Percentiles rank a stretch among this genome's conserved stretches.
These are phyloP conservation scores for Nakaseomyces kungkrabaensis DNA, from an alignment of 1,139 yeast genomes.

Conservation along the genomic window DNA sequence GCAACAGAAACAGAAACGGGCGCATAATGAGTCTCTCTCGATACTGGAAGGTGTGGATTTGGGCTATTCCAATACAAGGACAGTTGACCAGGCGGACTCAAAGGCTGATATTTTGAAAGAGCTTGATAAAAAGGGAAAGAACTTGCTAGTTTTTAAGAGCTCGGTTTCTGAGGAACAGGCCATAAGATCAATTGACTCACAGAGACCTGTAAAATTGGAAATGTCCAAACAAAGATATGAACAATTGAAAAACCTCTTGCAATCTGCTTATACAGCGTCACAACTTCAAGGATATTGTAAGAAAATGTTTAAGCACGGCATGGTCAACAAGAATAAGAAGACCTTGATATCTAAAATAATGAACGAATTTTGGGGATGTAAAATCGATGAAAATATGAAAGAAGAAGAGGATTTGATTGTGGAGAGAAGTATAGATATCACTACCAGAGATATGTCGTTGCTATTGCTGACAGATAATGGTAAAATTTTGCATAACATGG, in stretches of 20 bases:
- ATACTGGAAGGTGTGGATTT: conserved; percentile 25
- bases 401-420: conserved; percentile 28
- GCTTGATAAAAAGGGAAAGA: conserved; percentile 5
- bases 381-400: conserved; percentile 2
- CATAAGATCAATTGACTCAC: conserved; percentile 24
- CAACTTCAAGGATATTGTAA: conserved; percentile 26
- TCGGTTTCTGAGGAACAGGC: conserved; percentile 25
- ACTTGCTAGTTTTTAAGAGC: conserved; percentile 18
- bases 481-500: conserved; percentile 30
- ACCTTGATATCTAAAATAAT: conserved; percentile 28
- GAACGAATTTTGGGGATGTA: conserved; percentile 35
- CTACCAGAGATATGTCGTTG: conserved; percentile 20
- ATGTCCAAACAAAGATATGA: conserved; percentile 26
- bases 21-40: conserved; percentile 7
- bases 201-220: conserved; percentile 20
- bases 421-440: conserved; percentile 30
- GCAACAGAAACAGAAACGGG: neutral
- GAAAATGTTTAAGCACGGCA: conserved; percentile 11
- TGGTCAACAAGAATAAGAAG: conserved; percentile 14
- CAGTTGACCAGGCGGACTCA: neutral
- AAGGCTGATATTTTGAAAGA: neutral
- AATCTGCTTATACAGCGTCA: conserved; percentile 23
- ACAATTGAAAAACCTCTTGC: conserved; percentile 22
- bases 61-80: conserved; percentile 4
- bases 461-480: conserved; percentile 33